phyloP scores from a whole-genome alignment of 495 filamentous ascomycete genomes.

The Oleoguttula mirabilis region DNA sequence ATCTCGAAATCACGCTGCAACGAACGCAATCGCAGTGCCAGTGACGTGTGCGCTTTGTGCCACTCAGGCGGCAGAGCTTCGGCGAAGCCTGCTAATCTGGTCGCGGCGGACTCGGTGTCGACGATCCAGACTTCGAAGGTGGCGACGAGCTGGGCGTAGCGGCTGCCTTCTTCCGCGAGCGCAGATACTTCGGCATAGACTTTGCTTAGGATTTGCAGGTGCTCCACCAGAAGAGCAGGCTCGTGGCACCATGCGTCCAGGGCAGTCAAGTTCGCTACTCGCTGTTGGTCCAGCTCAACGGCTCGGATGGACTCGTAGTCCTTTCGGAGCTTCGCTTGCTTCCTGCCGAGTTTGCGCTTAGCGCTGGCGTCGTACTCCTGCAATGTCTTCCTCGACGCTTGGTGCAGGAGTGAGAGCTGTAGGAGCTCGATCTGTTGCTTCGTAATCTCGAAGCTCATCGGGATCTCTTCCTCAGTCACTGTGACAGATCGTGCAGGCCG shows the following conservation, averaged over 20 bases:
- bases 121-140: conserved; percentile 17
- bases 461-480: background rate
- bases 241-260: conserved; percentile 15
- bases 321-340: conserved; percentile 10
- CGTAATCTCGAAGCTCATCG: conserved; percentile 2
- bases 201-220: conserved; percentile 14
- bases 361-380: conserved; percentile 15
- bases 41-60: conserved; percentile 12
- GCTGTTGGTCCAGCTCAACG: conserved; percentile 6
- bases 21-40: conserved; percentile 15
- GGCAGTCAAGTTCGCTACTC: conserved; percentile 1
- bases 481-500: background rate
- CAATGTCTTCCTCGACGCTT: conserved; percentile 4
- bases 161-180: conserved; percentile 6
- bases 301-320: conserved; percentile 9
- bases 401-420: conserved; percentile 16
- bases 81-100: background rate
- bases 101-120: background rate
- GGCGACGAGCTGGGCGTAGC: conserved; percentile 7
- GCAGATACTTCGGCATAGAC: conserved; percentile 11
- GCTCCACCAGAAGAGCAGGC: conserved; percentile 10
- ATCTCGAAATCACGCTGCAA: conserved; percentile 14
- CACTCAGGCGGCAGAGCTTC: conserved; percentile 14
- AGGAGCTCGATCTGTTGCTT: conserved; percentile 18
- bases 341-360: conserved; percentile 12